Evolutionary conservation across 75 land plant genomes (phyloP).

Genomic region (Larix kaempferi): DNA sequence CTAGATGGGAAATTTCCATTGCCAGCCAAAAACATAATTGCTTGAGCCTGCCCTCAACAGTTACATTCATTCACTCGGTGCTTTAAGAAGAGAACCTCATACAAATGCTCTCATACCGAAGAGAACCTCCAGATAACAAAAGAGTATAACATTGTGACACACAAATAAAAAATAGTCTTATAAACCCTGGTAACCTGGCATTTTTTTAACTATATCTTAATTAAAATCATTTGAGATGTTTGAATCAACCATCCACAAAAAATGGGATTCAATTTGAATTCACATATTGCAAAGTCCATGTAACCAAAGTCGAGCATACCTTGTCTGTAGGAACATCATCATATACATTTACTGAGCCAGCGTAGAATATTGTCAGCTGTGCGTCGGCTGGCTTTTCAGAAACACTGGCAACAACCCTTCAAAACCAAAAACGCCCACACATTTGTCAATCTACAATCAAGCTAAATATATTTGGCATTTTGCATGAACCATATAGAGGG

Average conservation of each 20-base stretch:
- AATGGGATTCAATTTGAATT: background rate
- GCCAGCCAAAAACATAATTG: slow-evolving; percentile 60
- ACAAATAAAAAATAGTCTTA: background rate
- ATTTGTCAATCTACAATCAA: slow-evolving; percentile 20
- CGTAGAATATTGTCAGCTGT: slow-evolving; percentile 76
- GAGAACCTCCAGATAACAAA: background rate
- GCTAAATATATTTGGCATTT: background rate
- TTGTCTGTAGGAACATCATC: slow-evolving; percentile 62
- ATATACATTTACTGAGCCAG: slow-evolving; percentile 62
- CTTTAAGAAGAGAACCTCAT: background rate
- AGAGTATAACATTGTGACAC: no score
- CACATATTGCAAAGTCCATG: background rate
- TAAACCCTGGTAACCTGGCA: background rate
- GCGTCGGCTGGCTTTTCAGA: slow-evolving; percentile 22
- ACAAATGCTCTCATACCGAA: background rate
- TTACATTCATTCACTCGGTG: background rate
- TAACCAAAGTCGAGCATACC: slow-evolving; percentile 25
- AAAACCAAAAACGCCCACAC: slow-evolving; percentile 1
- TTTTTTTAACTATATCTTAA: background rate
- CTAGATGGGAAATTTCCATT: slow-evolving; percentile 17
- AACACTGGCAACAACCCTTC: slow-evolving; percentile 27
- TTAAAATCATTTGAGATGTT: background rate
- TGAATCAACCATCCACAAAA: background rate
- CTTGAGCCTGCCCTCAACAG: slow-evolving; percentile 45
- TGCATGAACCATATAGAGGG: background rate